Evolutionary conservation across 2,329 filamentous ascomycete species (phyloP), one percentile per base, ranked within the genome.

Genomic region (Fusarium papillatum): DNA sequence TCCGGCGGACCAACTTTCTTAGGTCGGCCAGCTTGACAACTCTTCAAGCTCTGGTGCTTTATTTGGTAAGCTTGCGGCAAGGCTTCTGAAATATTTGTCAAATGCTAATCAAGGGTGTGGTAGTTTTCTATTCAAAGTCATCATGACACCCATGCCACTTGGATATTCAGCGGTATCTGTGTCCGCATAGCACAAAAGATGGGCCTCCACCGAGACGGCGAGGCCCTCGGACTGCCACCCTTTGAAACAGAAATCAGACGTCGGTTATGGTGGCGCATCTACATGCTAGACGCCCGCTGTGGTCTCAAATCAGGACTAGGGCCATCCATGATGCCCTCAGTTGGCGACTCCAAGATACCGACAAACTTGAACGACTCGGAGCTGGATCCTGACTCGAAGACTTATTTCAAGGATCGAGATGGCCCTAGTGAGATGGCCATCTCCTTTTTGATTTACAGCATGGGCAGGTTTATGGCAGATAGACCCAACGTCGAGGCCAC

Each of bases 231-330:
- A 10, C 22, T 60, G 2, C 16, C n/a, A 2, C 55, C 55, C 0
- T 60, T 60, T 7, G 55, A 60, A 16, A 39, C 55, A 2, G 55
- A 60, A 36, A 60, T 60, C 7, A 36, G 55, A 17, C 55, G 55
- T 1, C 34, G 55, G 1, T 4, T 60, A 26, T 60, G 55, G 55
- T 60, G 55, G 55, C 55, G 36, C 1, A 19, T 60, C n/a, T 24
- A 38, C 34, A 24, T 38, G 55, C 22, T 38, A 5, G 55, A 60
- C 9, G 22, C 55, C 4, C 34, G 31, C 0, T 36, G 34, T 10
- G 34, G 22, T 4, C 16, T 38, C 8, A 17, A 7, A 19, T 60
- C 55, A 38, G 55, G 55, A 6, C 34, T 60, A 26, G 34, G 55
- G 5, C 31, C 19, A 14, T 36, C 31, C 22, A 38, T 24, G 31